Base-by-base conservation (phyloP, 352 stramenopile genomes). In the Pythium scleroteichum region DNA sequence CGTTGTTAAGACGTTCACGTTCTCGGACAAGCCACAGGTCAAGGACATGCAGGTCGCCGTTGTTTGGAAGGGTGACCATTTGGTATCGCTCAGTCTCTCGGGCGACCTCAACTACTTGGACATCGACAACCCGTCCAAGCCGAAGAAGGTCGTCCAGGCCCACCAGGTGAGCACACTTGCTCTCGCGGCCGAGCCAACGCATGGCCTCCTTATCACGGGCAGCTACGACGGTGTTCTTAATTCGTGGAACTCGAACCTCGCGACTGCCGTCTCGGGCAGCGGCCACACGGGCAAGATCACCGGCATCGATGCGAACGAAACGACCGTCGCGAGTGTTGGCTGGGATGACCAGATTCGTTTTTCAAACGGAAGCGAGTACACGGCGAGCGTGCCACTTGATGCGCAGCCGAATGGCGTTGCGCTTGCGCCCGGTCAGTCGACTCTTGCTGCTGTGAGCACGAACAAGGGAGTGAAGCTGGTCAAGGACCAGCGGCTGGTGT, bases 171-270 rank as follows among this genome's bases (percentile, higher is more conserved):
- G 88, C 48, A 96, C 98, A 62, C 76, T 93, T 38, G 79, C 87
- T 17, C 76, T 99, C 51, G 78, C 87, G 19, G 85, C 94, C 22
- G 89, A 96, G 69, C 64, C 69, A 17, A 61, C 62, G 29, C 80
- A 84, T 12, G 73, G 82, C 17, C 68, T 86, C 17, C 78, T 98
- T 22, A 80, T 98, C 61, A 99, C 95, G 8, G 94, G 90, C 44
- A 97, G 95, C 63, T 97, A 97, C 63, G 95, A 98, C 68, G 94
- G 95, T 17, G 88, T 98, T 22, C 71, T 99, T 32, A 93, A 85
- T 59, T 79, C 94, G 51, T 98, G 92, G 93, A 81, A 89, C 55
- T 69, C 77, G 35, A 85, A 85, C 61, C 63, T 79, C 29, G 77
- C 77, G 26, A 79, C 62, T 51, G 40, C 72, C 0, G 40, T 90